Evolutionary conservation across 345 rosid genomes (phyloP).

Genomic region (Murraya paniculata): DNA sequence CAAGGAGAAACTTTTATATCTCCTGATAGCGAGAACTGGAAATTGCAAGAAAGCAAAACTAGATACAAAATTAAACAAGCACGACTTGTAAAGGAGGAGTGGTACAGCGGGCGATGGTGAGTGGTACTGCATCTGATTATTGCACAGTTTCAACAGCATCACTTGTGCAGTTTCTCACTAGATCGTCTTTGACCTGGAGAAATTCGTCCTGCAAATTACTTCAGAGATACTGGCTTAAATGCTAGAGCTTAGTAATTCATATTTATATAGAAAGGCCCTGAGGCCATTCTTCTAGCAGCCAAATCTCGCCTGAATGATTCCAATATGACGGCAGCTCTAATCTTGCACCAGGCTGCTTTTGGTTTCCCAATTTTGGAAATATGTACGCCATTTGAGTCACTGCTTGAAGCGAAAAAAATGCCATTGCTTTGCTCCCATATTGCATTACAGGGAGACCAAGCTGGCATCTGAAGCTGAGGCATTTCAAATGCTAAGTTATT

Average conservation of each 20-base stretch:
- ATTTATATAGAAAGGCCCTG: constrained; percentile 17
- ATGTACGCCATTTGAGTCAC: constrained; percentile 25
- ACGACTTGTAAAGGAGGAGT: too few relatives aligned
- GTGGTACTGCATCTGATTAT: too few relatives aligned
- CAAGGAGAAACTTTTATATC: too few relatives aligned
- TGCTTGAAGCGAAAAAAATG: constrained; percentile 15
- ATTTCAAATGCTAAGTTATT: neutral
- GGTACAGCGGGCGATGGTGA: too few relatives aligned
- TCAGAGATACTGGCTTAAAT: neutral
- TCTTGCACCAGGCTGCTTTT: constrained; percentile 66
- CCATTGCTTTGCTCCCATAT: constrained; percentile 30
- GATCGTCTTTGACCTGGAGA: too few relatives aligned
- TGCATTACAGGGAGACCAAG: constrained; percentile 34
- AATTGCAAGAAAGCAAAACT: too few relatives aligned
- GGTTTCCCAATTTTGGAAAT: constrained; percentile 28
- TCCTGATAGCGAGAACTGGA: too few relatives aligned
- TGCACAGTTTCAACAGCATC: too few relatives aligned
- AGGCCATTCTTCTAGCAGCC: constrained; percentile 26
- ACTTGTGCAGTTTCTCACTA: too few relatives aligned
- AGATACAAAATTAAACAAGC: too few relatives aligned
- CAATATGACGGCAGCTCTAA: constrained; percentile 55
- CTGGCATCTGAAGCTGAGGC: constrained; percentile 24
- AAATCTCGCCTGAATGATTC: constrained; percentile 28
- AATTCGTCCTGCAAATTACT: too few relatives aligned
- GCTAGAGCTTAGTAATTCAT: neutral